Conservation (phyloP, 2,329 filamentous ascomycete species). For the Nigrospora sphaerica region DNA sequence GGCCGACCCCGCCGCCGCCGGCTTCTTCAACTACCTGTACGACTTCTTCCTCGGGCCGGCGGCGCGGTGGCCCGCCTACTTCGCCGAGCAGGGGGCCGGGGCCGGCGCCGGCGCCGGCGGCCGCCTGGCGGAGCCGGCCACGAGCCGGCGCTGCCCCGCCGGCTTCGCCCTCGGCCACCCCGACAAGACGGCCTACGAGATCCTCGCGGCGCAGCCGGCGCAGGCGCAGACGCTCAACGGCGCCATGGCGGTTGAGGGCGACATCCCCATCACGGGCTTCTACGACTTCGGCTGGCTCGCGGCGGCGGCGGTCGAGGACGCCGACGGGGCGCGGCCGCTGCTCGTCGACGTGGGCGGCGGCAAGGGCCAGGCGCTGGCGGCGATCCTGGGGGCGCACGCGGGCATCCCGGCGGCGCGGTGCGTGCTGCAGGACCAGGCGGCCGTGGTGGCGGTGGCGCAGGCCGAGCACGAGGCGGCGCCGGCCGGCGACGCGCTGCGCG, state of each 20-base stretch:
- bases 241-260: neutral
- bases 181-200: neutral
- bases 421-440: neutral
- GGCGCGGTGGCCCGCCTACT: conserved; percentile 1
- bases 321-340: neutral
- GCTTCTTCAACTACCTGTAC: neutral
- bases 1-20: neutral
- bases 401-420: neutral
- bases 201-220: neutral
- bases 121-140: neutral
- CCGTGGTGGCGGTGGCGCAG: neutral
- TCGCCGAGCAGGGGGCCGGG: neutral
- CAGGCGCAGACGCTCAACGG: neutral
- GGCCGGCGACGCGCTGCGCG: neutral
- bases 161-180: neutral
- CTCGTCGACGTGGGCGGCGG: neutral
- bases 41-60: conserved; percentile 2
- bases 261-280: neutral
- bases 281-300: neutral
- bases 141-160: neutral
- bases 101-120: too few species aligned
- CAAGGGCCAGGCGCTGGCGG: neutral
- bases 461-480: neutral
- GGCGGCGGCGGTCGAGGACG: neutral
- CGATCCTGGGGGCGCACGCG: neutral